Base-by-base conservation (phyloP, 1,139 yeast genomes). In the Sugiyamaella sp. region DNA sequence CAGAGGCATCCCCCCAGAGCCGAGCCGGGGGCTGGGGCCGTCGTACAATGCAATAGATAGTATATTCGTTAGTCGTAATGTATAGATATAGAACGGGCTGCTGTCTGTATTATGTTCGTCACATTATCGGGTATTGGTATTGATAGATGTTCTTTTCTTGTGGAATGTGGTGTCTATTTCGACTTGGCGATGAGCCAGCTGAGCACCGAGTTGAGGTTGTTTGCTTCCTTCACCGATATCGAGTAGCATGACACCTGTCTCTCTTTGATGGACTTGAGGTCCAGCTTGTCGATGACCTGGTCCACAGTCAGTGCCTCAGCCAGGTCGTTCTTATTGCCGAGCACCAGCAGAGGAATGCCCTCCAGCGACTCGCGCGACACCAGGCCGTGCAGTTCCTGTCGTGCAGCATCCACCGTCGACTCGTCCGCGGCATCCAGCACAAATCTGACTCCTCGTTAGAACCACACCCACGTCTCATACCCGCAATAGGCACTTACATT, bases 321-420 rank as follows among this genome's bases (percentile, higher is more conserved):
- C 46, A 72, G 57, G 56, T 72, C 75, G 47, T 72, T 72, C 59
- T 72, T 72, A 58, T 72, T 72, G 19, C 71, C 75, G 47, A 72
- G 61, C 12, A 72, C 72, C 39, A 72, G 64, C 43, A 72, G 60
- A 6, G 75, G 75, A 39, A 72, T 72, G 12, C 66, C 71, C 35
- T 60, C 61, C 39, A 72, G 58, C n/a, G 73, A 60, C 14, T 67
- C 72, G 46, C 63, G 63, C 10, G 64, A 56, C 33, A 70, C 58
- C 22, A 72, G 63, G 10, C 64, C 61, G 47, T 69, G 72, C 46
- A 72, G 60, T 52, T 72, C 74, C 38, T 56, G 56, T 48, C 65
- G 65, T 20, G 73, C 74, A 33, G 65, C 58, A 14, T 62, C 66
- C 14, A 70, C 43, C 14, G 66, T 63, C 35, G 64, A 53, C 9